Evolutionary conservation across 2,329 filamentous ascomycete species (phyloP), one percentile per base, ranked within the genome.

Genomic region (Hypoxylon sp.): DNA sequence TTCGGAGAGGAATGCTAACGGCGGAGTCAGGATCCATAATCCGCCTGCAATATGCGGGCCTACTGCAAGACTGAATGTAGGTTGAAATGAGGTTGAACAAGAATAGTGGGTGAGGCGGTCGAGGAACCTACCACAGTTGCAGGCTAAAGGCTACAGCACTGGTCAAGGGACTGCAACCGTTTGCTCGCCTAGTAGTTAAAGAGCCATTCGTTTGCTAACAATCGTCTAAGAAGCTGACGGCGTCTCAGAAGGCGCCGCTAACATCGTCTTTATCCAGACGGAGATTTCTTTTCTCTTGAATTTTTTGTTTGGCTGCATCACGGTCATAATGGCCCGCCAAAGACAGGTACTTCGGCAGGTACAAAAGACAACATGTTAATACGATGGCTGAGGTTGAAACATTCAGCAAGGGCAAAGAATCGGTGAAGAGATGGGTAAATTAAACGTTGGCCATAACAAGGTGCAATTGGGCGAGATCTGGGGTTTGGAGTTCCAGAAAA

Each of bases 31-130:
- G 69, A 73, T 71, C 61, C 41, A 63, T 65, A 68, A 73, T 71
- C 61, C 41, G 59, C 57, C 64, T 75, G 75, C 75, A 76, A 69
- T 46, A 69, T 72, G 65, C 69, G 70, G 60, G 57, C 67, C 65
- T 72, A 69, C 73, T 75, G 70, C 72, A 73, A 69, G 67, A 52
- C 61, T 63, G 60, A 57, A 68, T 71, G 70, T 71, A 72, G 19
- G 72, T 67, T 73, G 69, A 77, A 76, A 77, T 77, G 73, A 77
- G 66, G 70, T 68, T 63, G 53, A 71, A 67, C 28, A 67, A 49
- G 52, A 66, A 65, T 58, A 60, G 67, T 67, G 65, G 63, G 62
- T 60, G 53, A 61, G 21, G 65, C 67, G 65, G 65, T 68, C 63
- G 65, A 65, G 36, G 52, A 63, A 46, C 60, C 63, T 70, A 62